Evolutionary conservation across 202 grass and related monocot genomes (phyloP).

Genomic region (Panicum hallii): DNA sequence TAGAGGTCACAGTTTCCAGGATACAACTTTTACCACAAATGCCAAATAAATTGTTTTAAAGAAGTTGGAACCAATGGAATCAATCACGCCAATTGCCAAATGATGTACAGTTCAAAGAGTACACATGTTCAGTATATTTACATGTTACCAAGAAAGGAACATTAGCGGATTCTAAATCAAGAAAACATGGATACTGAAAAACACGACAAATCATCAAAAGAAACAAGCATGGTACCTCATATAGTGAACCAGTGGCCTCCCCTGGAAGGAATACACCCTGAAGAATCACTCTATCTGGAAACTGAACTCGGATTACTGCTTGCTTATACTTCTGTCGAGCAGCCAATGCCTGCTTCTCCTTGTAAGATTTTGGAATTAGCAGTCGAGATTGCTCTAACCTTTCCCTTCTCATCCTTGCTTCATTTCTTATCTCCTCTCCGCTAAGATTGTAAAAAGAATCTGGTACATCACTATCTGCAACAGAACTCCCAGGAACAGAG

Average conservation of each 20-base stretch:
- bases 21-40: conserved; percentile 6
- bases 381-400: conserved; percentile 78
- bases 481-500: conserved; percentile 64
- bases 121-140: neutral
- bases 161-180: conserved; percentile 27
- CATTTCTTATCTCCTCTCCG: conserved; percentile 66
- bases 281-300: conserved; percentile 90
- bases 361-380: conserved; percentile 89
- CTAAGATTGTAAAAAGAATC: conserved; percentile 86
- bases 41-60: neutral
- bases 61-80: neutral
- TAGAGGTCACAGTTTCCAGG: conserved; percentile 22
- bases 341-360: conserved; percentile 81
- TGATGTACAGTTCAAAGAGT: conserved; percentile 19
- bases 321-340: conserved; percentile 74
- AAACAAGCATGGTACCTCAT: conserved; percentile 69
- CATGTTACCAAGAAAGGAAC: conserved; percentile 1
- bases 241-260: conserved; percentile 67
- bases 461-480: conserved; percentile 67
- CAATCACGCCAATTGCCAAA: neutral
- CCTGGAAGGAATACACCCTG: conserved; percentile 85
- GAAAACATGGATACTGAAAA: conserved; percentile 1
- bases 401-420: conserved; percentile 84
- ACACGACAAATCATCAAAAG: conserved; percentile 4
- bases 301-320: conserved; percentile 82